Percentiles rank a stretch among this genome's conserved stretches.
Conservation (phyloP, 805 yeast species). For the Kodamaea hsintzibuensis region DNA sequence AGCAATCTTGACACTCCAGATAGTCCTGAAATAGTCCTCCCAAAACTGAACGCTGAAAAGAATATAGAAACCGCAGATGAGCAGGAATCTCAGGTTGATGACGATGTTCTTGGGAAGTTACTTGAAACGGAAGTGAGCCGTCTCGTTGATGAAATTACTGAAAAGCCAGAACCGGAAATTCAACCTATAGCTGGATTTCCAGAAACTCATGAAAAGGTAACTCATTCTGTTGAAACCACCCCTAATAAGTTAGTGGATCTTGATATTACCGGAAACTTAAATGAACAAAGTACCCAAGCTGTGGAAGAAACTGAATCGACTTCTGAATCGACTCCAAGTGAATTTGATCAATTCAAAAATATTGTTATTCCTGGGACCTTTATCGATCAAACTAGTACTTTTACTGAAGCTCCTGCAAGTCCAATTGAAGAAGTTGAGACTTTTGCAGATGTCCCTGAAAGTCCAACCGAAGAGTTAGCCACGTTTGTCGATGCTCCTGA, state of each 20-base stretch:
- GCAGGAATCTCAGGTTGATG: neutral
- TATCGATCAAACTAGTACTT: neutral
- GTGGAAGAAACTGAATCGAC: neutral
- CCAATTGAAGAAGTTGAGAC: neutral
- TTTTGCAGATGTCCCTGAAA: neutral
- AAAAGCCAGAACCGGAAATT: neutral
- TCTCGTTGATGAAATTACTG: neutral
- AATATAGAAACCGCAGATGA: no score
- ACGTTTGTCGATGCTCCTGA: neutral
- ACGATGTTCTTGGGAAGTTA: neutral
- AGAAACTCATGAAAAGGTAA: neutral
- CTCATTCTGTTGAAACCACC: neutral
- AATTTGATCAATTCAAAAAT: neutral
- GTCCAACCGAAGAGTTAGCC: neutral
- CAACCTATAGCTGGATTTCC: neutral
- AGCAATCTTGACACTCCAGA: no score
- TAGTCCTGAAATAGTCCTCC: no score
- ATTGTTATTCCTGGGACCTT: neutral
- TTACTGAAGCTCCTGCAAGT: neutral
- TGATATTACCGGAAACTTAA: neutral
- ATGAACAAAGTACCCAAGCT: neutral
- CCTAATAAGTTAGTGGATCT: neutral
- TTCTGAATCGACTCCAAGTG: no score
- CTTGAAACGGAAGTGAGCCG: neutral
- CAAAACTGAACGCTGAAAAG: no score